Conservation (phyloP, 192 early-diverging fungal genomes). For the Backusella tarrabulga region DNA sequence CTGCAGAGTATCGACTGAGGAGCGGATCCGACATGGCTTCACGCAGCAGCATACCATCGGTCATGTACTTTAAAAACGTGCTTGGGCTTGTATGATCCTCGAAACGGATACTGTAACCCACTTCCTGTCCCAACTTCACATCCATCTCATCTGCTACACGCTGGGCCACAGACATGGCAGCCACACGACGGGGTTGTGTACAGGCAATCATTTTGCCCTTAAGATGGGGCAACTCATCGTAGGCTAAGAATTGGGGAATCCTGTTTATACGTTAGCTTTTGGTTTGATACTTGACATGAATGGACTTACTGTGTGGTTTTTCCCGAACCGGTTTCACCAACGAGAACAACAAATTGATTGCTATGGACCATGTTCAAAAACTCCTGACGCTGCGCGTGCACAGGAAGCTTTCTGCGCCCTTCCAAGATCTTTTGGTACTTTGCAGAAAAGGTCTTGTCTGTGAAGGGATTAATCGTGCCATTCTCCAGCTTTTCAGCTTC, state of each 20-base stretch:
- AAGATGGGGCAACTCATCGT: slow-evolving; percentile 87
- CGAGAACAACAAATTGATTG: slow-evolving; percentile 93
- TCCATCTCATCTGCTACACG: slow-evolving; percentile 98
- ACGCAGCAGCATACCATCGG: slow-evolving; percentile 98
- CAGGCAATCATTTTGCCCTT: slow-evolving; percentile 94
- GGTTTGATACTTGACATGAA: background rate
- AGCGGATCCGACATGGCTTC: slow-evolving; percentile 96
- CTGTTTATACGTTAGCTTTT: slow-evolving; percentile 30
- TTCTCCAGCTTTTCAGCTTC: slow-evolving; percentile 82
- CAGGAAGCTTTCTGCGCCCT: slow-evolving; percentile 87
- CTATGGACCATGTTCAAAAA: slow-evolving; percentile 91
- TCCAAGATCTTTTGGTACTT: slow-evolving; percentile 86
- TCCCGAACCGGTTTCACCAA: slow-evolving; percentile 97
- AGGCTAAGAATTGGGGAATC: slow-evolving; percentile 94
- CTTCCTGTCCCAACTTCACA: slow-evolving; percentile 88
- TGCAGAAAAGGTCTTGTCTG: slow-evolving; percentile 70
- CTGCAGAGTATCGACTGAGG: slow-evolving; percentile 85
- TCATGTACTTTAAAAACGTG: slow-evolving; percentile 96
- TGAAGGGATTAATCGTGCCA: slow-evolving; percentile 76
- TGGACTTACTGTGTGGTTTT: slow-evolving; percentile 93
- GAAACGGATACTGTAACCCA: slow-evolving; percentile 98
- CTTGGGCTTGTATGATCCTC: slow-evolving; percentile 87
- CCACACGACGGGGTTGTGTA: slow-evolving; percentile 98
- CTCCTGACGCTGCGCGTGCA: slow-evolving; percentile 88
- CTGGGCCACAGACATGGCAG: slow-evolving; percentile 99